Percentiles rank a stretch among this genome's conserved stretches.
Evolutionary conservation across 2,329 filamentous ascomycete species (phyloP).

Genomic region (Balansia obtecta): DNA sequence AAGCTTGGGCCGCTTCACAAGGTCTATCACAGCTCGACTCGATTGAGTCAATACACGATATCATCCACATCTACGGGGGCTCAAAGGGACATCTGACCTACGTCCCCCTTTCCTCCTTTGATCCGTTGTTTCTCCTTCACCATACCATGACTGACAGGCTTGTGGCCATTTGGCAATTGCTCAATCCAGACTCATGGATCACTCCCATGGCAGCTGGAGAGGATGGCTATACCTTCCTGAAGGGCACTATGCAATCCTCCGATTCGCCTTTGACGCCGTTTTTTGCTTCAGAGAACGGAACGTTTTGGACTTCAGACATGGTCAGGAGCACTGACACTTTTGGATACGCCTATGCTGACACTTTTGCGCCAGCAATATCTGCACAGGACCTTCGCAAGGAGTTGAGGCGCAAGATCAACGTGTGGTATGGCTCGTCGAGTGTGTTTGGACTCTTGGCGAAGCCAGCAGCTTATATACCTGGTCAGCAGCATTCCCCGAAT

Average conservation of each 20-base stretch:
- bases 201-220: conserved; percentile 39
- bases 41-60: conserved; percentile 51
- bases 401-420: conserved; percentile 38
- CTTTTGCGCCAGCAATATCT: conserved; percentile 15
- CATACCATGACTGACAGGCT: conserved; percentile 65
- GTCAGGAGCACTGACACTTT: conserved; percentile 48
- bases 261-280: conserved; percentile 56
- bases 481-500: background rate
- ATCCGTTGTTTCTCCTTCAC: conserved; percentile 69
- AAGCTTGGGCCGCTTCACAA: conserved; percentile 42
- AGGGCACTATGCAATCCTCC: conserved; percentile 40
- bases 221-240: conserved; percentile 47
- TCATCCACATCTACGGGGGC: conserved; percentile 47
- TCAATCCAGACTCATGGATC: conserved; percentile 59
- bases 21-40: conserved; percentile 45
- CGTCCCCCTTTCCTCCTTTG: conserved; percentile 62
- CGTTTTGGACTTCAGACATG: conserved; percentile 56
- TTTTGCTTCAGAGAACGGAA: conserved; percentile 40
- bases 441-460: conserved; percentile 12
- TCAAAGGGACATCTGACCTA: conserved; percentile 56
- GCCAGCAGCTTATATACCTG: background rate
- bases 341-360: conserved; percentile 66
- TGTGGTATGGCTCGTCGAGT: conserved; percentile 24
- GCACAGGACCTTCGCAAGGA: conserved; percentile 18
- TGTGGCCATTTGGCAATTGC: conserved; percentile 63